Evolutionary conservation across 805 yeast species (phyloP).

Genomic region (Sugiyamaella floridensis): DNA sequence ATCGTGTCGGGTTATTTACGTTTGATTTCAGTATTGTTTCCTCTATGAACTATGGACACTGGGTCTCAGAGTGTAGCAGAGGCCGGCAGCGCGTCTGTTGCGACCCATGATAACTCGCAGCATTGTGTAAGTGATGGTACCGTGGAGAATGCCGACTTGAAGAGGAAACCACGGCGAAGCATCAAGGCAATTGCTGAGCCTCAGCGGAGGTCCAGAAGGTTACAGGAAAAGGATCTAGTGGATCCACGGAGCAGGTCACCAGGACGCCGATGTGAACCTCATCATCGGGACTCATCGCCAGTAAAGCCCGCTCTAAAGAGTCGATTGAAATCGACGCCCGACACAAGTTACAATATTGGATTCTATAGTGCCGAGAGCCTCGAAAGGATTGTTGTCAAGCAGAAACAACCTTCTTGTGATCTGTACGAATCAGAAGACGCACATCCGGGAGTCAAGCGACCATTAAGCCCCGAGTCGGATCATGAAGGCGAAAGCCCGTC

Average conservation of each 20-base stretch:
- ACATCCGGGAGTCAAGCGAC: neutral
- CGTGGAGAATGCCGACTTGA: neutral
- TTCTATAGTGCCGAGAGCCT: conserved; percentile 13
- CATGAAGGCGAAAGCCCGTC: neutral
- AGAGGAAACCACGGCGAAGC: neutral
- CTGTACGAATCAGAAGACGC: neutral
- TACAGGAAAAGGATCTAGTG: conserved; percentile 7
- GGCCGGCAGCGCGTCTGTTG: neutral
- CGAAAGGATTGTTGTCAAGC: neutral
- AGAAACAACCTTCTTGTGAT: neutral
- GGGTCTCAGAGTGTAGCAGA: neutral
- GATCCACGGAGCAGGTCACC: conserved; percentile 10
- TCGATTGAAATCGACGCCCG: neutral
- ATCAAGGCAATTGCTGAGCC: neutral
- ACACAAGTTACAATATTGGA: neutral
- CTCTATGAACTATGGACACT: neutral
- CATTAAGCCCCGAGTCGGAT: neutral
- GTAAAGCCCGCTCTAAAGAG: conserved; percentile 4
- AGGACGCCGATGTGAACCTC: conserved; percentile 13
- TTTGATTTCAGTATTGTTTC: neutral
- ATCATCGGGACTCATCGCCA: conserved; percentile 4
- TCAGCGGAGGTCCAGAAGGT: conserved; percentile 5
- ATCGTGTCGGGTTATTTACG: neutral
- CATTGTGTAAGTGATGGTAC: neutral
- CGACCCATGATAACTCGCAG: neutral